These are phyloP conservation scores for Mesembryanthemum crystallinum DNA, from an alignment of 148 eudicot species.

Conservation along the genomic window DNA sequence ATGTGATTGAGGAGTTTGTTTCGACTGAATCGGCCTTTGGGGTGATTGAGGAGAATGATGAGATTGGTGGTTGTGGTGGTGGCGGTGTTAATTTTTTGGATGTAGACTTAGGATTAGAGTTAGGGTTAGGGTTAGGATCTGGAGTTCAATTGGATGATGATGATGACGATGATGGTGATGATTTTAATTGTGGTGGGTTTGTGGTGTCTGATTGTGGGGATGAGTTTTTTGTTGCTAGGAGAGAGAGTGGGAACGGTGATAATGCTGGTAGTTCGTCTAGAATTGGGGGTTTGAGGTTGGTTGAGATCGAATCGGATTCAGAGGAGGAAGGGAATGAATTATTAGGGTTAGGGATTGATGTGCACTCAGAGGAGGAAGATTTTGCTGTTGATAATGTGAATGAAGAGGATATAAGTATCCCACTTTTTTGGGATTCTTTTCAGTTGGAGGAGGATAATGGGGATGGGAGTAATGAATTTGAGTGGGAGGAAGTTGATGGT, in stretches of 20 bases:
- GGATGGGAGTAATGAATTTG: constrained; percentile 43
- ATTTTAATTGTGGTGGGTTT: constrained; percentile 36
- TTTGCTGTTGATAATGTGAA: constrained; percentile 24
- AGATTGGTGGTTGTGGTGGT: constrained; percentile 14
- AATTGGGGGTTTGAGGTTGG: constrained; percentile 31
- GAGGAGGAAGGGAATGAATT: constrained; percentile 33
- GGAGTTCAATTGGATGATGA: constrained; percentile 11
- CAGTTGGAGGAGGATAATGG: constrained; percentile 36
- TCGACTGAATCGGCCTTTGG: constrained; percentile 34
- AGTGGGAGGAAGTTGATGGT: constrained; percentile 69
- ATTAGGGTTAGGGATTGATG: constrained; percentile 23
- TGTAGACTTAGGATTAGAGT: constrained; percentile 42
- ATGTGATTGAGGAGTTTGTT: constrained; percentile 12
- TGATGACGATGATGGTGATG: constrained; percentile 22
- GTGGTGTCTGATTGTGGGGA: constrained; percentile 44
- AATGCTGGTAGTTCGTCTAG: constrained; percentile 25
- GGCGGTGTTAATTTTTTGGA: constrained; percentile 34
- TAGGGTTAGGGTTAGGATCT: constrained; percentile 23
- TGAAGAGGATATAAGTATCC: constrained; percentile 33
- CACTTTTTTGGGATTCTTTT: constrained; percentile 46
- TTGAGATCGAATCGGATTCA: constrained; percentile 36
- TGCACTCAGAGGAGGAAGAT: constrained; percentile 40
- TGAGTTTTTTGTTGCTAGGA: constrained; percentile 44
- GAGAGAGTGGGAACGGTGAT: constrained; percentile 20
- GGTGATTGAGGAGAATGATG: constrained; percentile 34